phyloP scores from a whole-genome alignment of 345 rosid genomes.

The Capsella bursapastoris region DNA sequence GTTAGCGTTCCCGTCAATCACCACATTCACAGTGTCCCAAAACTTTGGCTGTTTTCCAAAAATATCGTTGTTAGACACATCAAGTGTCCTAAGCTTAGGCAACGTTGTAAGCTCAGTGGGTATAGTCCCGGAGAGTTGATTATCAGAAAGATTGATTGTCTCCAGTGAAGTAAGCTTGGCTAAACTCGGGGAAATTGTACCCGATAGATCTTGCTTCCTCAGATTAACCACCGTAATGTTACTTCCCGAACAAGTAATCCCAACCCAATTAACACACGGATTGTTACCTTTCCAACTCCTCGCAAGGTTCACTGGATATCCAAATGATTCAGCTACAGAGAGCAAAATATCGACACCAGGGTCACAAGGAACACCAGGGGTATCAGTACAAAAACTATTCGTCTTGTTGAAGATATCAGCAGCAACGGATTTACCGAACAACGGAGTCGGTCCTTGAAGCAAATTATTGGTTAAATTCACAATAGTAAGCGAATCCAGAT shows the following conservation, averaged over 20 bases:
- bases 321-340: conserved; percentile 42
- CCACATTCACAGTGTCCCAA: conserved; percentile 44
- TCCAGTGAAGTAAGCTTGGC: conserved; percentile 54
- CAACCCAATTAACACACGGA: conserved; percentile 71
- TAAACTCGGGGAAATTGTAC: conserved; percentile 66
- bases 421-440: conserved; percentile 31
- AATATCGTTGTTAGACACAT: conserved; percentile 66
- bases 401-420: conserved; percentile 30
- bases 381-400: conserved; percentile 50
- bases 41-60: conserved; percentile 62
- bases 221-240: conserved; percentile 56
- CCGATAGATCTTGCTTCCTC: conserved; percentile 54
- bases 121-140: conserved; percentile 59
- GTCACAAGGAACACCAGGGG: conserved; percentile 49
- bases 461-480: conserved; percentile 58
- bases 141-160: conserved; percentile 55
- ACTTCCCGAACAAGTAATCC: conserved; percentile 60
- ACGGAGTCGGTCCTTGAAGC: conserved; percentile 52
- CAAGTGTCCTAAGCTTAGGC: conserved; percentile 57
- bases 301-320: conserved; percentile 49
- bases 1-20: conserved; percentile 54
- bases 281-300: conserved; percentile 52
- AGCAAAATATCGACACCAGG: conserved; percentile 46
- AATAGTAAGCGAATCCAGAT: conserved; percentile 41
- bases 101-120: conserved; percentile 63